Evolutionary conservation across 208 protist genomes (phyloP).

Genomic region (Leishmania turanica): DNA sequence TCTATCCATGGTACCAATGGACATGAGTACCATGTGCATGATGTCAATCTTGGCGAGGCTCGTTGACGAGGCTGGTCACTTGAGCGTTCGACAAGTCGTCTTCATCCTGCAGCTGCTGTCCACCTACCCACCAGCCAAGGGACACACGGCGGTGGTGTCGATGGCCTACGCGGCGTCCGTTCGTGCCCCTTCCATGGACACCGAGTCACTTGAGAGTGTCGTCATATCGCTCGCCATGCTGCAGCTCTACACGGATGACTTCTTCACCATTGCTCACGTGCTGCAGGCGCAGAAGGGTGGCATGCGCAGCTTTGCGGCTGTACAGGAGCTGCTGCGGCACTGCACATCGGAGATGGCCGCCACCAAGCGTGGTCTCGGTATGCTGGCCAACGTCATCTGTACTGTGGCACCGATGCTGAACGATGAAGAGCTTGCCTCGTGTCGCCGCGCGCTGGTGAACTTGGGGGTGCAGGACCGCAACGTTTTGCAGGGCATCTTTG

Average conservation of each 20-base stretch:
- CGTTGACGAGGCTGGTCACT: constrained; percentile 52
- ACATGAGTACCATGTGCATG: constrained; percentile 58
- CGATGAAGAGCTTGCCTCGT: constrained; percentile 57
- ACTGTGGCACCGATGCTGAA: constrained; percentile 53
- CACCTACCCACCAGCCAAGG: constrained; percentile 76
- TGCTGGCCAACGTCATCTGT: constrained; percentile 49
- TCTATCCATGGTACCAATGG: constrained; percentile 62
- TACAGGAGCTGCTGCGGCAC: constrained; percentile 44
- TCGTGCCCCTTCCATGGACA: constrained; percentile 62
- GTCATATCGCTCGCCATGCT: constrained; percentile 62
- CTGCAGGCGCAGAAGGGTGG: constrained; percentile 64
- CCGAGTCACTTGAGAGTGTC: constrained; percentile 51
- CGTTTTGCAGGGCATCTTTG: constrained; percentile 29
- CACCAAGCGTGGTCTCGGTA: constrained; percentile 37
- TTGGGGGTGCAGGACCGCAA: constrained; percentile 15
- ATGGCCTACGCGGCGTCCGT: constrained; percentile 67
- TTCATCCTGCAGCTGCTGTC: constrained; percentile 71
- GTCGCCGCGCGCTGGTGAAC: constrained; percentile 40
- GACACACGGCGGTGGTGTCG: constrained; percentile 65
- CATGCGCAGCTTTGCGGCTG: constrained; percentile 49
- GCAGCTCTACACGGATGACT: constrained; percentile 83
- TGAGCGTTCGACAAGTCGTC: constrained; percentile 60
- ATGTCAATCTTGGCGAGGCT: constrained; percentile 60
- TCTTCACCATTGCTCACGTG: constrained; percentile 55
- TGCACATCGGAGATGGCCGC: constrained; percentile 43